phyloP scores from a whole-genome alignment of 2,329 filamentous ascomycete genomes.

The Trichothecium roseum region DNA sequence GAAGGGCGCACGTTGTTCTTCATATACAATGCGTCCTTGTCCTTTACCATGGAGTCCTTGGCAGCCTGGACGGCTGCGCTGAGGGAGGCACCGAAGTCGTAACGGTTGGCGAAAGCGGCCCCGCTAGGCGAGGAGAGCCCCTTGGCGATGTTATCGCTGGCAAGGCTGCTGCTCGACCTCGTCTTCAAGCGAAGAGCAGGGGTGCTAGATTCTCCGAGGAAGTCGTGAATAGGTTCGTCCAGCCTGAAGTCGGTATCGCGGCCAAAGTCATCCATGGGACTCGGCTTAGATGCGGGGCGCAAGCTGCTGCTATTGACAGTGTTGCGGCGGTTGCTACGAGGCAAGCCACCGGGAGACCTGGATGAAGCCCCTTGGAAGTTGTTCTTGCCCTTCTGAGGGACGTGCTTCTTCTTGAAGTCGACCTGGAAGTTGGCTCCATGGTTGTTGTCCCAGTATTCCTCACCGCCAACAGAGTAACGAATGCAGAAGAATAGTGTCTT shows the following conservation, averaged over 20 bases:
- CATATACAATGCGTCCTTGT: slow-evolving; percentile 49
- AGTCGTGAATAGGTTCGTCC: slow-evolving; percentile 48
- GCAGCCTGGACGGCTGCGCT: slow-evolving; percentile 69
- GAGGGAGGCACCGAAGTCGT: slow-evolving; percentile 92
- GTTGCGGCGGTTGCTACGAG: slow-evolving; percentile 54
- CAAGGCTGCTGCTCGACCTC: slow-evolving; percentile 51
- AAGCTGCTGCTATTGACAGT: slow-evolving; percentile 25
- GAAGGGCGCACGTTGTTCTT: slow-evolving; percentile 30
- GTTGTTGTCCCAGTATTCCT: slow-evolving; percentile 97
- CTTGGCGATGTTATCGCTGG: slow-evolving; percentile 49
- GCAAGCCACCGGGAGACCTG: slow-evolving; percentile 43
- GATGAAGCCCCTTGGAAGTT: slow-evolving; percentile 38
- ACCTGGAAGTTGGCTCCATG: slow-evolving; percentile 79
- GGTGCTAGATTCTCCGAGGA: slow-evolving; percentile 52
- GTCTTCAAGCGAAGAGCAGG: slow-evolving; percentile 60
- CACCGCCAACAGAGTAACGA: slow-evolving; percentile 72
- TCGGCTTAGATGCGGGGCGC: slow-evolving; percentile 43
- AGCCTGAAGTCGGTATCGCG: slow-evolving; percentile 48
- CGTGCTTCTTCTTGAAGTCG: slow-evolving; percentile 75
- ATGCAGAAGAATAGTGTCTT: slow-evolving; percentile 92
- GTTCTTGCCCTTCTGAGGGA: slow-evolving; percentile 49
- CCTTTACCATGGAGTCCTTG: slow-evolving; percentile 51
- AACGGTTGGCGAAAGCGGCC: slow-evolving; percentile 81
- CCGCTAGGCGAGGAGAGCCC: slow-evolving; percentile 46
- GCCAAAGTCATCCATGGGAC: slow-evolving; percentile 62